Evolutionary conservation across 73 alveolate species (phyloP).

Genomic region (Paramecium tetraurelia): DNA sequence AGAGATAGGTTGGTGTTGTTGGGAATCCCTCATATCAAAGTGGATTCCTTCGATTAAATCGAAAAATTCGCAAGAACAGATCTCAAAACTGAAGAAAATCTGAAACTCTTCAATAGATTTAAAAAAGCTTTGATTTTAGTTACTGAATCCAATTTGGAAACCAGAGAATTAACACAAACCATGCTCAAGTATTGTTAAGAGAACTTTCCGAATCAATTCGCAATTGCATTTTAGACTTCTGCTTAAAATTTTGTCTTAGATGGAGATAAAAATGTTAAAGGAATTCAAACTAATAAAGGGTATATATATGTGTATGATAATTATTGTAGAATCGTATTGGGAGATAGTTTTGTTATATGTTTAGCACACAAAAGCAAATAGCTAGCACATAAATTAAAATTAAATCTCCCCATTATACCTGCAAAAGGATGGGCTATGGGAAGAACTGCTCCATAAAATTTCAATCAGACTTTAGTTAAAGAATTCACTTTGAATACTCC

Average conservation of each 20-base stretch:
- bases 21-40: background rate
- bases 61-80: background rate
- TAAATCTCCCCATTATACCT: background rate
- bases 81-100: background rate
- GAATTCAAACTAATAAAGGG: constrained; percentile 14
- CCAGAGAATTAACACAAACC: background rate
- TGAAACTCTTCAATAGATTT: background rate
- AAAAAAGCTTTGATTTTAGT: background rate
- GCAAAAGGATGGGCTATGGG: constrained; percentile 9
- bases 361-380: background rate
- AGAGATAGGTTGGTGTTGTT: background rate
- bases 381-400: background rate
- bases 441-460: background rate
- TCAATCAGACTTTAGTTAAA: background rate
- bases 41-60: background rate
- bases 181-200: background rate
- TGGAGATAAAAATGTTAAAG: background rate
- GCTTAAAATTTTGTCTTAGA: constrained; percentile 11
- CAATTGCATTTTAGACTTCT: background rate
- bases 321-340: background rate
- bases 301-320: background rate
- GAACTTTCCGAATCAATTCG: background rate
- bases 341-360: background rate
- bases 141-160: constrained; percentile 11
- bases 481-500: constrained; percentile 4